Evolutionary conservation across 352 stramenopile species (phyloP), one percentile per base, ranked within the genome.

Genomic region (Phytophthora quininea): DNA sequence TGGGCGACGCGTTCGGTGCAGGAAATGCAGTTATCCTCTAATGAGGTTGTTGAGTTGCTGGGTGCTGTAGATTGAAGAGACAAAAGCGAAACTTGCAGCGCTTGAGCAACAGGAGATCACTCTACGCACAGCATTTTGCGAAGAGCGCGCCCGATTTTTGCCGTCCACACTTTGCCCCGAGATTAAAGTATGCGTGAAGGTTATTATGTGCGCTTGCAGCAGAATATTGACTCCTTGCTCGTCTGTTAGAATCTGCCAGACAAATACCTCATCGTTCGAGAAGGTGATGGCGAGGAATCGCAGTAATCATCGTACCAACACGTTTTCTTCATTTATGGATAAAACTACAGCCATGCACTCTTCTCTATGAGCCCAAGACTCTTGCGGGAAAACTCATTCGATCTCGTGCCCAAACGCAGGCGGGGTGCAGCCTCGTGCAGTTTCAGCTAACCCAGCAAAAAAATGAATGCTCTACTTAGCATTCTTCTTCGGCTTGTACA

Each of bases 121-220:
- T 33, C 42, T 76, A 15, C 76, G 86, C 0, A 55, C 74, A 11
- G 47, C 33, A 1, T 94, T 94, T 50, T 83, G 70, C 24, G 58
- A 88, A 24, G 79, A 90, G 31, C 80, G 92, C 49, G 82, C 71
- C 24, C 82, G 79, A 46, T 94, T 88, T 47, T 74, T 94, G 35
- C 86, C 86, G 4, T 80, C 82, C 7, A 88, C 84, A 2, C 68
- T 94, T 10, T 92, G 84, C 66, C 86, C 84, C 4, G 75, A 91
- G 57, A 86, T 94, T 52, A 85, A 89, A 67, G 84, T 92, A 24
- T 24, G 19, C 0, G 19, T 24, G 19, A 24, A 24, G 19, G 19
- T 24, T 24, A 0, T 24, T 0, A 24, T 24, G 19, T 24, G 19
- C 15, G 15, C 3, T 46, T 30, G 29, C 5, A 48, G 10, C 32